Evolutionary conservation across 805 yeast genomes (phyloP), one percentile per base, ranked within the genome.

Genomic region (Candida koratica): DNA sequence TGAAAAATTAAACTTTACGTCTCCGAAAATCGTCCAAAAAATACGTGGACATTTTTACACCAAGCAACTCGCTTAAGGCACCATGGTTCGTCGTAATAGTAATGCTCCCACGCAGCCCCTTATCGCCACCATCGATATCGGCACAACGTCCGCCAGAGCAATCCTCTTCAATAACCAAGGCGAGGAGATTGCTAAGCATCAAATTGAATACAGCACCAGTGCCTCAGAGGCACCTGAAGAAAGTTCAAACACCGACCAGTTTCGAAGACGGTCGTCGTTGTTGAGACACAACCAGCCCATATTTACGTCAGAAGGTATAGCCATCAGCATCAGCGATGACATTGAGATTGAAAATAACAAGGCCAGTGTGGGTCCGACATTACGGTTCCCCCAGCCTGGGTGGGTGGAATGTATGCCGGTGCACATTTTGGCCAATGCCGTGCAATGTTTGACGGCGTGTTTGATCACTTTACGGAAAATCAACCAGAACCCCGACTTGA

Each of bases 391-490:
- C 2, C 73, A 77, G 45, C 88, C 90, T 2, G 93, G 94, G 20
- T 88, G 96, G 96, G 93, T 87, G 24, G 96, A 89, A 64, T 88
- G 93, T 61, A 83, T 84, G 67, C 96, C 96, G 8, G 74, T 75
- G 34, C 88, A 82, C 57, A 79, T 89, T 30, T 69, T 87, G 47
- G 82, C 81, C 44, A 82, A 87, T 51, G 89, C 88, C 17, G 71
- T 81, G 25, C 83, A 81, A 53, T 89, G 97, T 66, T 64, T 89
- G 23, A 79, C 79, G 30, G 78, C 79, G 16, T 77, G 84, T 51
- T 60, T 80, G 46, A 65, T 73, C 28, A 64, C 78, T 18, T 63
- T 82, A 48, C 71, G 81, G 42, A 68, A 67, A 37, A 56, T 78
- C 47, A 81, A 82, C 60, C 64, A 60, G 45, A 63, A 70, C 44